Percentiles rank a stretch among this genome's conserved stretches.
phyloP scores from a whole-genome alignment of 371 early-diverging fungal genomes.

The Sporodiniella umbellata region DNA sequence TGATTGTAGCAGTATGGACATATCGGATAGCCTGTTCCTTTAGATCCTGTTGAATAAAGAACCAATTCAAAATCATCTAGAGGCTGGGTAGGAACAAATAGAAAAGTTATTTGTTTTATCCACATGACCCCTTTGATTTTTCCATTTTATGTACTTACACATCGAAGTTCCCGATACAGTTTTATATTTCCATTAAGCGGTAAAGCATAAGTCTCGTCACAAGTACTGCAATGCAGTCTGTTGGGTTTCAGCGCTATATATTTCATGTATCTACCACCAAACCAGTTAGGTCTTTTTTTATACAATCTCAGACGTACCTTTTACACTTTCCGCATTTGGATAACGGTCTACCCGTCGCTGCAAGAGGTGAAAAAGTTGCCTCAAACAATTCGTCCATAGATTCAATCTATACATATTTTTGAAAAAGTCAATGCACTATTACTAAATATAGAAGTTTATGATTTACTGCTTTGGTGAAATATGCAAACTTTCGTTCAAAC shows the following conservation, averaged over 20 bases:
- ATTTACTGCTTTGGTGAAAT: constrained; percentile 41
- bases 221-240: constrained; percentile 49
- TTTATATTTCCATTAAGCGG: constrained; percentile 55
- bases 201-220: constrained; percentile 53
- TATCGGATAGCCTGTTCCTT: constrained; percentile 50
- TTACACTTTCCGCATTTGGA: constrained; percentile 59
- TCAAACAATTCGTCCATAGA: constrained; percentile 56
- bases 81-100: constrained; percentile 19
- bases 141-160: constrained; percentile 25
- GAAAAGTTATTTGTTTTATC: not conserved
- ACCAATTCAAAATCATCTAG: constrained; percentile 55
- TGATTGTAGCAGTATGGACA: constrained; percentile 56
- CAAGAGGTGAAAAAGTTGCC: constrained; percentile 51
- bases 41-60: constrained; percentile 49
- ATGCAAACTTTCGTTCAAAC: constrained; percentile 47
- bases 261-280: constrained; percentile 40
- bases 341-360: constrained; percentile 43
- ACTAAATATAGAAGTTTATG: too few species aligned
- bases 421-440: too few species aligned
- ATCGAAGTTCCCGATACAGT: constrained; percentile 45
- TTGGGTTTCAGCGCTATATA: constrained; percentile 48
- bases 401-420: constrained; percentile 28
- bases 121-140: not conserved
- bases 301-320: constrained; percentile 34
- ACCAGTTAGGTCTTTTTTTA: not conserved